phyloP scores from a whole-genome alignment of 2,329 filamentous ascomycete species.

The Fusarium nygamai region DNA sequence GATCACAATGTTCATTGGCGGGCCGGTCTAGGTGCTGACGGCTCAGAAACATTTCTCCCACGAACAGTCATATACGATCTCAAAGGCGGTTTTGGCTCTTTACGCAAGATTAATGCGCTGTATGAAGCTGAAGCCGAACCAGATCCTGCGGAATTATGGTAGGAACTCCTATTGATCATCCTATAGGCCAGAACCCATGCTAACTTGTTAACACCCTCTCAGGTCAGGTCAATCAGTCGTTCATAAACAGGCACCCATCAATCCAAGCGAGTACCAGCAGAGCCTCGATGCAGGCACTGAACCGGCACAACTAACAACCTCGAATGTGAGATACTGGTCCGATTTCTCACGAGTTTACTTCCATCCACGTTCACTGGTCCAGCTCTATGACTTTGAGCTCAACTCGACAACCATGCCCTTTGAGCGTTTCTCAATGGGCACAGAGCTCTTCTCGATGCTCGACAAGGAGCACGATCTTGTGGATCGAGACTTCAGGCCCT shows the following conservation, averaged over 20 bases:
- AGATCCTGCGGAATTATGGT: conserved; percentile 49
- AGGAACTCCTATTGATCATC: conserved; percentile 6
- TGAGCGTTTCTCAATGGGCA: conserved; percentile 87
- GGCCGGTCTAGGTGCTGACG: conserved; percentile 82
- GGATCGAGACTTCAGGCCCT: conserved; percentile 88
- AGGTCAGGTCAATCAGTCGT: conserved; percentile 75
- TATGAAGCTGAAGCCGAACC: conserved; percentile 69
- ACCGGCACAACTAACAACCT: conserved; percentile 71
- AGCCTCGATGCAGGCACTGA: conserved; percentile 78
- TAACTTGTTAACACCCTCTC: background rate
- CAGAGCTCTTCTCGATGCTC: conserved; percentile 77
- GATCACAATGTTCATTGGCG: conserved; percentile 82
- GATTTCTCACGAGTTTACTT: conserved; percentile 95
- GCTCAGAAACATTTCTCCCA: conserved; percentile 90
- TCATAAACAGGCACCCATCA: conserved; percentile 74
- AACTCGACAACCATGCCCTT: conserved; percentile 85
- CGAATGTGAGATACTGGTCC: conserved; percentile 92
- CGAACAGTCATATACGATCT: conserved; percentile 93
- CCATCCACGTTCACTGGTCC: conserved; percentile 87
- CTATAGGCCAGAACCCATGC: background rate
- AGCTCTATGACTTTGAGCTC: conserved; percentile 87
- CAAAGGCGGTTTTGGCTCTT: conserved; percentile 89
- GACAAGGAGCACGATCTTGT: conserved; percentile 86
- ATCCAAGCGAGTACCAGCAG: conserved; percentile 78
- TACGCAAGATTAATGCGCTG: conserved; percentile 87